Evolutionary conservation across 2,329 filamentous ascomycete genomes (phyloP).

Genomic region (Cyclaneusma minus): DNA sequence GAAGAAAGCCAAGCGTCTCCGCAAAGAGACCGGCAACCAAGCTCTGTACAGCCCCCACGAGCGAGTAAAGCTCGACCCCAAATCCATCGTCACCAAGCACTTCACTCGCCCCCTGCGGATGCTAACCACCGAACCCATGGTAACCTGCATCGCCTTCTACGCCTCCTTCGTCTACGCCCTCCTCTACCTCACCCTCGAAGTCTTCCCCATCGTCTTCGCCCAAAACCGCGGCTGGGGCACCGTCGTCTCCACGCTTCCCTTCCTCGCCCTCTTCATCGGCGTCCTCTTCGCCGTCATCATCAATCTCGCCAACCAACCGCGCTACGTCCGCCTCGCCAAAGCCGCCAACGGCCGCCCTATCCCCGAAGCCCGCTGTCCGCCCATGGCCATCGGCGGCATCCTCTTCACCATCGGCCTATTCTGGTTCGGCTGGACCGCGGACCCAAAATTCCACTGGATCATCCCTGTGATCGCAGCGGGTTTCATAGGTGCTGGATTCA

Average conservation of each 20-base stretch:
- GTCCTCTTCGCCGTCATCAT: slow-evolving; percentile 35
- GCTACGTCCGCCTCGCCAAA: slow-evolving; percentile 12
- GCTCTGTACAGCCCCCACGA: slow-evolving; percentile 10
- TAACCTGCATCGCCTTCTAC: slow-evolving; percentile 56
- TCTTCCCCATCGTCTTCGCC: slow-evolving; percentile 49
- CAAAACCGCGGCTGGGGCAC: slow-evolving; percentile 43
- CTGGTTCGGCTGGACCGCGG: slow-evolving; percentile 17
- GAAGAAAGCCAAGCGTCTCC: slow-evolving; percentile 14
- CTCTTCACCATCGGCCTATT: slow-evolving; percentile 15
- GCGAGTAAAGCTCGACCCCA: slow-evolving; percentile 10
- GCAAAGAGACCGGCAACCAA: slow-evolving; percentile 18
- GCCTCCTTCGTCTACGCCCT: slow-evolving; percentile 56
- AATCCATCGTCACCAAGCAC: slow-evolving; percentile 16
- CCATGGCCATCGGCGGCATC: slow-evolving; percentile 25
- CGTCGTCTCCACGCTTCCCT: slow-evolving; percentile 45
- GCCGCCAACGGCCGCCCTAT: slow-evolving; percentile 23
- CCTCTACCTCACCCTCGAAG: slow-evolving; percentile 43
- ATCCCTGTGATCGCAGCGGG: slow-evolving; percentile 11
- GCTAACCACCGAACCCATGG: slow-evolving; percentile 41
- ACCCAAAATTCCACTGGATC: slow-evolving; percentile 9
- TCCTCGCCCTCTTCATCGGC: slow-evolving; percentile 27
- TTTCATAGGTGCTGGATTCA: slow-evolving; percentile 17
- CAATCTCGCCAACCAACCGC: slow-evolving; percentile 18
- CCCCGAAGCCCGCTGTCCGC: slow-evolving; percentile 28
- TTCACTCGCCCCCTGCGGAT: slow-evolving; percentile 22